Evolutionary conservation across 177 flowering plant species (phyloP), one percentile per base, ranked within the genome.

Genomic region (Vitis hybrid): DNA sequence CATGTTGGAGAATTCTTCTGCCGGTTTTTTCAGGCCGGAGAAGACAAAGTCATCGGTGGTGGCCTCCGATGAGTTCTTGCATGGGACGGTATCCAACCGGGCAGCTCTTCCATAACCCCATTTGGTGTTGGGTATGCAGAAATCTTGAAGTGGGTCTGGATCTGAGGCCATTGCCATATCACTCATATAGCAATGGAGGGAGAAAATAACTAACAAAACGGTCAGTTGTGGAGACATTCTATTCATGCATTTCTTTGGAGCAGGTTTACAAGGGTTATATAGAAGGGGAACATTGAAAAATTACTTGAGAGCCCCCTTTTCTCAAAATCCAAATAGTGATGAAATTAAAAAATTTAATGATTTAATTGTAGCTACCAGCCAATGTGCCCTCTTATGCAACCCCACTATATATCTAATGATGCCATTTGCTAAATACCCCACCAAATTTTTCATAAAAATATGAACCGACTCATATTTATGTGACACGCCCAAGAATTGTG

Each of bases 81-180:
- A 90, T 16, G 83, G 77, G 59, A 49, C 70, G 20, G 18, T 45
- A 54, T 57, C 63, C 71, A 68, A 52, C 15, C 58, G 78, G 31
- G 70, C n/a, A 1, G 69, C 19, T 20, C 52, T 49, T 22, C 19
- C 15, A 19, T 74, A 11, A 9, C 70, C 66, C 11, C 65, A 77
- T 48, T 64, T 70, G 1, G 76, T 70, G 67, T 70, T 72, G 45
- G 86, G 91, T 66, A 90, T 77, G 80, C 95, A 88, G 65, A 79
- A 90, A 50, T 90, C 93, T 69, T 79, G 86, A 18, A 86, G 45
- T 3, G 91, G 88, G 71, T 88, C 92, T 1, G 95, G 93, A 67
- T 90, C 95, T 3, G 88, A 80, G 18, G 86, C 85, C n/a, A 65
- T 3, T 50, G 70, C 58, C 4, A 19, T 19, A 9, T 48, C 59